Conservation (phyloP, 306 rosid genomes). For the Sicyos edulis region DNA sequence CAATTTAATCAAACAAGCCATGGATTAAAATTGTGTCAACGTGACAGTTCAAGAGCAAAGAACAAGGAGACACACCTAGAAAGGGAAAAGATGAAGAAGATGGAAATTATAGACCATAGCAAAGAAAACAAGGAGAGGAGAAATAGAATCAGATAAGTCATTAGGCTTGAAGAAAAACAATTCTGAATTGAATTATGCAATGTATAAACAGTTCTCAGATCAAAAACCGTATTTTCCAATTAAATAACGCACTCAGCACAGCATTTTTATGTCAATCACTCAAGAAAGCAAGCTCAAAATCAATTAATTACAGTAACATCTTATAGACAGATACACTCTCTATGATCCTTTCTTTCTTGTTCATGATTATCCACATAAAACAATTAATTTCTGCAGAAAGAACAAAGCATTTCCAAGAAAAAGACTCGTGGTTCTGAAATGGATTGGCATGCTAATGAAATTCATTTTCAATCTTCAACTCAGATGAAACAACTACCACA, state of each 20-base stretch:
- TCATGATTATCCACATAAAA: not conserved
- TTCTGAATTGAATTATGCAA: not conserved
- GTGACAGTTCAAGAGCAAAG: not conserved
- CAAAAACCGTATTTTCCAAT: not conserved
- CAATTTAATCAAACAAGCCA: not conserved
- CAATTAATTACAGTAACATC: not conserved
- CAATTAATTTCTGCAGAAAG: not conserved
- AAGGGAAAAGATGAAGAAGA: not conserved
- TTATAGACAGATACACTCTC: not conserved
- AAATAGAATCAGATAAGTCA: not conserved
- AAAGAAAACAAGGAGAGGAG: not conserved
- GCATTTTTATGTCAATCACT: not conserved
- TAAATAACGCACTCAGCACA: not conserved
- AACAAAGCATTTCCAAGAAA: not conserved
- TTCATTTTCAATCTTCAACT: slow-evolving; percentile 9
- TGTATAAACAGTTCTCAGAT: not conserved
- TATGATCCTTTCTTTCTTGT: not conserved
- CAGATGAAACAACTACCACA: slow-evolving; percentile 8
- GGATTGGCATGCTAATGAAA: not conserved
- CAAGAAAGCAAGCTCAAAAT: slow-evolving; percentile 8
- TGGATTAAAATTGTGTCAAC: not conserved
- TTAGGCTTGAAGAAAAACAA: not conserved
- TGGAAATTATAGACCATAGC: not conserved
- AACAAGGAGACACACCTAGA: no score
- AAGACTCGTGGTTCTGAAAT: not conserved